Base-by-base conservation (phyloP, 495 filamentous ascomycete genomes). In the Neurospora sp. region DNA sequence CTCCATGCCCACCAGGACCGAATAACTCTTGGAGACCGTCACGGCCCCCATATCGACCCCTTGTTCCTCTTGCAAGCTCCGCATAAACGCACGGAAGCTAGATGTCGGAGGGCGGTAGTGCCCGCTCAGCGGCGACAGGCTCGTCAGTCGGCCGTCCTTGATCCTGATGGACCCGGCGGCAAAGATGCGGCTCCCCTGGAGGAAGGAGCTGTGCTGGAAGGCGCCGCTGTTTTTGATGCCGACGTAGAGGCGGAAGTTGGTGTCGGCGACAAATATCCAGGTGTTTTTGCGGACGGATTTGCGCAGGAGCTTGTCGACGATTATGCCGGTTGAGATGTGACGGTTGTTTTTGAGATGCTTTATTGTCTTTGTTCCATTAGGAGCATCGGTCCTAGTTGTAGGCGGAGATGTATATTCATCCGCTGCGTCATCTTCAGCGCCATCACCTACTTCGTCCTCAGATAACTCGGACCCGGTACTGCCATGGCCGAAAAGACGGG, bases 181-280 rank as follows among this genome's bases (percentile, higher is more conserved):
- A 0, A 90, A 88, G 62, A 97, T 93, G 20, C 93, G 88, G 20
- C 87, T 86, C 16, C 94, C 94, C 69, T 93, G 91, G 3, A 98
- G 84, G 77, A 98, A 98, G 1, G 91, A 94, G 8, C 89, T 92
- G 81, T 98, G 94, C 77, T 97, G 94, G 78, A 98, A 98, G 9
- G 92, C 88, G 38, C 94, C 94, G 38, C 88, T 89, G 78, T 92
- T 90, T 77, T 98, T 97, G 81, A 98, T 96, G 62, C 93, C 94
- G 44, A 97, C 88, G 83, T 97, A 97, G 0, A 97, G 84, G 9
- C 94, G 89, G 77, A 93, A 95, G 3, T 89, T 91, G 0, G 93
- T 95, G 81, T 98, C 94, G 40, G 91, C 90, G 27, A 92, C 94
- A 77, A 96, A 97, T 48, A 97, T 94, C 94, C 94, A 97, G 39